Evolutionary conservation across 352 stramenopile genomes (phyloP).

Genomic region (Pythium biforme): DNA sequence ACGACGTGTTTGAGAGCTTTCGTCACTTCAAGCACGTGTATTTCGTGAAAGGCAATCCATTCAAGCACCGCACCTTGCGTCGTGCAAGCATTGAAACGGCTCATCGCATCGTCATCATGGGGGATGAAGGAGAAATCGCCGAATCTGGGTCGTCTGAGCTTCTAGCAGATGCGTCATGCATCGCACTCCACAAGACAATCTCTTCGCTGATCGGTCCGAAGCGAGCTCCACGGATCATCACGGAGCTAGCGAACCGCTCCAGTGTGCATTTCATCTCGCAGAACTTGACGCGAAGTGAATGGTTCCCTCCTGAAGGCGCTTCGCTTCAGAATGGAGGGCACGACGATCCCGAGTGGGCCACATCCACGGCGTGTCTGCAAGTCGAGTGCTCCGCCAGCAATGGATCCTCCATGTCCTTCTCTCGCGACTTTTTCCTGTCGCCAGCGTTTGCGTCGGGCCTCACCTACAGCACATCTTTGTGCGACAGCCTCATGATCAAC

Average conservation of each 20-base stretch:
- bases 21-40: conserved; percentile 70
- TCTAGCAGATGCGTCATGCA: conserved; percentile 69
- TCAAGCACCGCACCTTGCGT: conserved; percentile 49
- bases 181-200: conserved; percentile 86
- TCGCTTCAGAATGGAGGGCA: conserved; percentile 4
- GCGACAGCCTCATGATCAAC: conserved; percentile 86
- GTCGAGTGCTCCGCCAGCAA: conserved; percentile 10
- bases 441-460: conserved; percentile 80
- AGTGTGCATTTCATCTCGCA: conserved; percentile 86
- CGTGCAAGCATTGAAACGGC: conserved; percentile 66
- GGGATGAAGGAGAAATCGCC: conserved; percentile 49
- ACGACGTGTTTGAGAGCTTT: conserved; percentile 65
- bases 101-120: conserved; percentile 74
- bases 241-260: conserved; percentile 72
- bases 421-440: conserved; percentile 77
- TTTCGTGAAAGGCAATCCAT: conserved; percentile 70
- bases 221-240: conserved; percentile 67
- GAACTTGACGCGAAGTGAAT: conserved; percentile 63
- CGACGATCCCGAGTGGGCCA: conserved; percentile 21
- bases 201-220: conserved; percentile 56
- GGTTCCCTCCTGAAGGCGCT: conserved; percentile 40
- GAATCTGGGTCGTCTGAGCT: conserved; percentile 65
- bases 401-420: conserved; percentile 56
- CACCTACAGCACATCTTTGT: conserved; percentile 83
- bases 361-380: conserved; percentile 7